Evolutionary conservation across 805 yeast genomes (phyloP), one percentile per base, ranked within the genome.

Genomic region (Pichia gijzeniarum): DNA sequence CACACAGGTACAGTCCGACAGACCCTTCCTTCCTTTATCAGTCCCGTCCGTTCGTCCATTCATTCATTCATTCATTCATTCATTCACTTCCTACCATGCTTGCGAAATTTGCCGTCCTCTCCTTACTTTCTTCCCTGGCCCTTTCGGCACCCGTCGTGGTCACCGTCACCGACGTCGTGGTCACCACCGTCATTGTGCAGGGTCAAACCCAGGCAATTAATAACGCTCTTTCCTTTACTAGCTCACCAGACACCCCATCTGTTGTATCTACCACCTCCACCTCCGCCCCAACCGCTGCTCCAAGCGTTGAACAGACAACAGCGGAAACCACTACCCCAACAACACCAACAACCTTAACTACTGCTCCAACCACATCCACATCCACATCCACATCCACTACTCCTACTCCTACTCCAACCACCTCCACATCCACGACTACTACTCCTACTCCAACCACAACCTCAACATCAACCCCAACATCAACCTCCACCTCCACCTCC

Each of bases 61-160:
- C n/a, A n/a, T n/a, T n/a, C n/a, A n/a, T n/a, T n/a, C n/a, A n/a
- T n/a, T n/a, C n/a, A n/a, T n/a, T n/a, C n/a, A n/a, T n/a, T n/a
- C n/a, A n/a, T n/a, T n/a, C n/a, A n/a, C n/a, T n/a, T n/a, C n/a
- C n/a, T n/a, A n/a, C 28, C 6, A 25, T 25, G 28, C 28, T 25
- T 25, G 28, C 28, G 10, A 44, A 48, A 18, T 12, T 59, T 16
- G 50, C 52, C 21, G 49, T 58, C 36, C 40, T 49, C 35, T 45
- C 53, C 19, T 44, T 57, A 35, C 47, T 60, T 5, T 48, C 58
- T 12, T 51, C 53, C 22, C 31, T 52, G 22, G 58, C 49, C 21
- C 20, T 39, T 30, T 59, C 60, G 20, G 60, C 58, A 25, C 63
- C 64, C 18, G 47, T 52, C 13, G 45, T 51, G 2, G 53, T 48